These are phyloP conservation scores for Claviceps africana DNA, from an alignment of 2,329 filamentous ascomycete genomes.

Conservation along the genomic window DNA sequence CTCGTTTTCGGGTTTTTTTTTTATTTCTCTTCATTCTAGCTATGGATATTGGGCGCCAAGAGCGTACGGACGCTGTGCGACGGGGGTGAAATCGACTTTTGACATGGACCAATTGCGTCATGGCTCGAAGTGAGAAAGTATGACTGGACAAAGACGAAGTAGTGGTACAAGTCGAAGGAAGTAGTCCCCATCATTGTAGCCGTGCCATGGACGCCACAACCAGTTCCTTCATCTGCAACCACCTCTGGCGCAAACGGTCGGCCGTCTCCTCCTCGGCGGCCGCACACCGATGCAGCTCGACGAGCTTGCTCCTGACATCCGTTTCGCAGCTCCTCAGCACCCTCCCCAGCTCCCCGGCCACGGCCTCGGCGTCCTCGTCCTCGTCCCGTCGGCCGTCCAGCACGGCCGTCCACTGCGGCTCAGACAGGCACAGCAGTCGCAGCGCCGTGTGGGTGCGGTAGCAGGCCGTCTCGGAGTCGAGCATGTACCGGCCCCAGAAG, in stretches of 20 bases:
- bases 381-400: slow-evolving; percentile 34
- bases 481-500: slow-evolving; percentile 37
- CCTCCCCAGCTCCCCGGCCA: slow-evolving; percentile 21
- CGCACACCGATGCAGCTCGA: slow-evolving; percentile 17
- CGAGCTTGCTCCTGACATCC: slow-evolving; percentile 18
- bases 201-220: slow-evolving; percentile 9
- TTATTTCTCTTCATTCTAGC: neutral
- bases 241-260: slow-evolving; percentile 9
- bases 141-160: neutral
- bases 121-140: too few species aligned
- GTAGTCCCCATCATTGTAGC: slow-evolving; percentile 3
- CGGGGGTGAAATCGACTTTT: too few species aligned
- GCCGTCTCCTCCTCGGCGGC: slow-evolving; percentile 16
- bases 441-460: slow-evolving; percentile 43
- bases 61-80: neutral
- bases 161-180: neutral
- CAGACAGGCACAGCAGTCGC: slow-evolving; percentile 21
- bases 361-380: slow-evolving; percentile 27
- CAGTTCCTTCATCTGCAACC: slow-evolving; percentile 15
- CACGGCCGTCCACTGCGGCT: slow-evolving; percentile 26
- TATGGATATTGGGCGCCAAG: slow-evolving; percentile 4
- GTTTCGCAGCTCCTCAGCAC: slow-evolving; percentile 24
- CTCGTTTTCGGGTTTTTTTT: neutral
- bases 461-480: slow-evolving; percentile 36
- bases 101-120: neutral